Evolutionary conservation across 352 stramenopile genomes (phyloP).

Genomic region (Salisapilia sapeloensis): DNA sequence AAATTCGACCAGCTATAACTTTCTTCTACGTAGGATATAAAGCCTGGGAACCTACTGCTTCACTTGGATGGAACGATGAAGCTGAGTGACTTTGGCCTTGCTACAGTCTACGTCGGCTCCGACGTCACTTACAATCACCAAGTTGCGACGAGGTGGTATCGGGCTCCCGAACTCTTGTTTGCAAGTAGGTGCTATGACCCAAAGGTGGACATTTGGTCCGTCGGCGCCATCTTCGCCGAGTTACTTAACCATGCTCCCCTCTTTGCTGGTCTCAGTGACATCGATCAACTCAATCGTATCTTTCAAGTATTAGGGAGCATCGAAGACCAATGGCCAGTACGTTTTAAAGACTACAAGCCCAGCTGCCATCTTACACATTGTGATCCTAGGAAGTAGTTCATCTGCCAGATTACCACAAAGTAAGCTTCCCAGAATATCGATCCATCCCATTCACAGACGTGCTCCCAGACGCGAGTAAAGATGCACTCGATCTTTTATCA

Average conservation of each 20-base stretch:
- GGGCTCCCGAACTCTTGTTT: constrained; percentile 66
- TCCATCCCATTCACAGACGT: constrained; percentile 18
- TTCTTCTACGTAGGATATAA: constrained; percentile 27
- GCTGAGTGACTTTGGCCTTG: constrained; percentile 65
- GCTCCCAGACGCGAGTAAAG: constrained; percentile 20
- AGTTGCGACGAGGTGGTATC: constrained; percentile 71
- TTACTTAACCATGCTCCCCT: constrained; percentile 36
- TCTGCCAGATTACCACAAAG: constrained; percentile 55
- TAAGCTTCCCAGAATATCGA: constrained; percentile 36
- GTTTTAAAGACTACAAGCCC: too few relatives aligned
- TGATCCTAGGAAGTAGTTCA: constrained; percentile 9
- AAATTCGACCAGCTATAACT: not conserved
- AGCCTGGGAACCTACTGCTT: constrained; percentile 53
- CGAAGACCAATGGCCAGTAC: constrained; percentile 29
- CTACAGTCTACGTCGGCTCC: constrained; percentile 29
- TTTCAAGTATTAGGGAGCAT: constrained; percentile 44
- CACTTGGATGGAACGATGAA: constrained; percentile 36
- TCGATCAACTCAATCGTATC: constrained; percentile 67
- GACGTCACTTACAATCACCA: constrained; percentile 40
- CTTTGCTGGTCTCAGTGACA: constrained; percentile 66
- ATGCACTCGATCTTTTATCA: constrained; percentile 32
- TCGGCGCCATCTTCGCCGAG: constrained; percentile 49
- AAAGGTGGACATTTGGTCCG: constrained; percentile 54
- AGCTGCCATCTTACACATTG: not conserved
- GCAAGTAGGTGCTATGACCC: constrained; percentile 37